Percentiles rank a stretch among this genome's conserved stretches.
These are phyloP conservation scores for Ceratocystis alfenasii DNA, from an alignment of 2,329 filamentous ascomycete species.

Conservation along the genomic window DNA sequence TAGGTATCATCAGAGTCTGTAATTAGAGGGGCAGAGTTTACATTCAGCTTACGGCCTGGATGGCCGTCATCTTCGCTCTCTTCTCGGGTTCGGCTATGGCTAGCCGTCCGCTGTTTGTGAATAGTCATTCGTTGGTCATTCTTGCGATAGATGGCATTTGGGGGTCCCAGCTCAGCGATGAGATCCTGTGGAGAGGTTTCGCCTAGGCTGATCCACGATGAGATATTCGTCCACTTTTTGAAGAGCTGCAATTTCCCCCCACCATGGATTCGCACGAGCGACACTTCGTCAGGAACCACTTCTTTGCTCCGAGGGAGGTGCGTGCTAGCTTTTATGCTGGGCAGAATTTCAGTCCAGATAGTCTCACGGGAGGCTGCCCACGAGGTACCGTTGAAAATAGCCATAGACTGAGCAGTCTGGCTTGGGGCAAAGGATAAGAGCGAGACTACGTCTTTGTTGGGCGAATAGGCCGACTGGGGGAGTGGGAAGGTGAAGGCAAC, in stretches of 20 bases:
- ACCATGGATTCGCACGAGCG: slow-evolving; percentile 64
- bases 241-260: slow-evolving; percentile 67
- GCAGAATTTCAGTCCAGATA: slow-evolving; percentile 63
- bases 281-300: slow-evolving; percentile 76
- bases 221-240: slow-evolving; percentile 54
- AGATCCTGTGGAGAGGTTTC: slow-evolving; percentile 88
- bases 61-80: slow-evolving; percentile 29
- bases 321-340: slow-evolving; percentile 60
- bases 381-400: slow-evolving; percentile 77
- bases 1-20: slow-evolving; percentile 57
- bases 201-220: slow-evolving; percentile 62
- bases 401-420: slow-evolving; percentile 71
- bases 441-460: slow-evolving; percentile 69
- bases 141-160: slow-evolving; percentile 87
- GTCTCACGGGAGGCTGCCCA: slow-evolving; percentile 72
- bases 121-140: slow-evolving; percentile 81
- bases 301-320: slow-evolving; percentile 62
- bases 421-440: slow-evolving; percentile 68
- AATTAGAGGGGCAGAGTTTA: slow-evolving; percentile 30
- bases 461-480: slow-evolving; percentile 59
- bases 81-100: slow-evolving; percentile 36
- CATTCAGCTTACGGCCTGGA: not conserved
- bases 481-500: slow-evolving; percentile 87
- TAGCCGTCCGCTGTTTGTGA: slow-evolving; percentile 52
- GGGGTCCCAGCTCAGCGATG: slow-evolving; percentile 78